Base-by-base conservation (phyloP, 345 rosid species). In the Ceriops zippeliana region DNA sequence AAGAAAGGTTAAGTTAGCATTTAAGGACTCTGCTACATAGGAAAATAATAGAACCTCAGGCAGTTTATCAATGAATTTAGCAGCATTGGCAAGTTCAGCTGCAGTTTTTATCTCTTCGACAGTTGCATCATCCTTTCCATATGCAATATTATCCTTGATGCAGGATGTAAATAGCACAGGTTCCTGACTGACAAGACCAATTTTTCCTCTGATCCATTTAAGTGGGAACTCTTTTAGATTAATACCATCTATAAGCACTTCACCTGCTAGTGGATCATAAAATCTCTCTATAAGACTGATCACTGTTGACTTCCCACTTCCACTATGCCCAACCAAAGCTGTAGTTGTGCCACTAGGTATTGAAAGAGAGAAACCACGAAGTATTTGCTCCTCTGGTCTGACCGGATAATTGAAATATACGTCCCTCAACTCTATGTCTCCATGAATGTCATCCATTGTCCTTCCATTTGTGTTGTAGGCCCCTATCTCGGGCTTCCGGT, bases 261-360 rank as follows among this genome's bases (percentile, higher is more conserved):
- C 79, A 30, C 86, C 86, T 2, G 80, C 69, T 31, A 66, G 70
- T 27, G 86, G 86, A 67, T 79, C 86, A 22, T 82, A 82, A 75
- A 79, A 79, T 65, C 86, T 79, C 73, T 82, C 83, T 8, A 82
- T 72, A 75, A 82, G 58, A 56, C 80, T 79, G 61, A 82, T 74
- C 16, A 82, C 78, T 0, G 86, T 82, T 16, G 86, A 82, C 63
- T 82, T 82, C 58, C 86, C 86, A 19, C 86, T 82, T 65, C 86
- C 86, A 52, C 86, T 82, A 16, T 75, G 83, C 46, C 86, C 86
- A 7, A 82, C 83, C 73, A 82, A 66, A 62, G 86, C 86, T 64
- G 77, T 77, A 57, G 78, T 79, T 21, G 75, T 71, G 32, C 86
- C 86, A 32, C 67, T 63, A 0, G 77, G 69, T 37, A 79, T 75